phyloP scores from a whole-genome alignment of 2,329 filamentous ascomycete genomes.

The Helotiales sp. region DNA sequence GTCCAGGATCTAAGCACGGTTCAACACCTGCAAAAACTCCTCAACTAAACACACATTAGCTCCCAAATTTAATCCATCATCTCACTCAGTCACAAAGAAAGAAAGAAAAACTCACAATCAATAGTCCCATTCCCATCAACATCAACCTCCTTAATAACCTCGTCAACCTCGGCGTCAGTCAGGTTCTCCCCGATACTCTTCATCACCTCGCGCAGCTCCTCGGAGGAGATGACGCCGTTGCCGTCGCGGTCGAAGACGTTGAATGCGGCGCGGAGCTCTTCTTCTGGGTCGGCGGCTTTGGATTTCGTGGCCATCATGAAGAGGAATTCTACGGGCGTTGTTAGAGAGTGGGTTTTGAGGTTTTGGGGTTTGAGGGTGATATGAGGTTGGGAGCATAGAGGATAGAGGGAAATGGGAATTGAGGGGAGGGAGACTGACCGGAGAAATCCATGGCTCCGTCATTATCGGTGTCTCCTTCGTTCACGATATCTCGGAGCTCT shows the following conservation, averaged over 20 bases:
- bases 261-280: constrained; percentile 66
- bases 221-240: constrained; percentile 63
- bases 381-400: not conserved
- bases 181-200: constrained; percentile 64
- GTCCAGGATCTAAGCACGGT: not conserved
- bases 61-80: not conserved
- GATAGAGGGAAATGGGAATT: not conserved
- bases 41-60: not conserved
- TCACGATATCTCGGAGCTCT: constrained; percentile 66
- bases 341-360: not conserved
- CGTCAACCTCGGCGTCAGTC: constrained; percentile 63
- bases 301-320: constrained; percentile 66
- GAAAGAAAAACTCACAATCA: constrained; percentile 50
- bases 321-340: constrained; percentile 54
- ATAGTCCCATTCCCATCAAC: constrained; percentile 64
- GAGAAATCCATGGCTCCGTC: constrained; percentile 67
- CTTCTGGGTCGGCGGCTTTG: constrained; percentile 61
- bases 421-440: constrained; percentile 39
- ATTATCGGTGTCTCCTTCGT: constrained; percentile 65
- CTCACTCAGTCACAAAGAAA: no score
- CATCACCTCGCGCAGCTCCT: constrained; percentile 63
- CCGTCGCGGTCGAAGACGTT: constrained; percentile 66
- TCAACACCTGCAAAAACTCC: not conserved
- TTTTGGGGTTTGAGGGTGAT: not conserved
- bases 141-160: constrained; percentile 66